phyloP scores from a whole-genome alignment of 495 filamentous ascomycete genomes.

The Corynascus novoguineensis region DNA sequence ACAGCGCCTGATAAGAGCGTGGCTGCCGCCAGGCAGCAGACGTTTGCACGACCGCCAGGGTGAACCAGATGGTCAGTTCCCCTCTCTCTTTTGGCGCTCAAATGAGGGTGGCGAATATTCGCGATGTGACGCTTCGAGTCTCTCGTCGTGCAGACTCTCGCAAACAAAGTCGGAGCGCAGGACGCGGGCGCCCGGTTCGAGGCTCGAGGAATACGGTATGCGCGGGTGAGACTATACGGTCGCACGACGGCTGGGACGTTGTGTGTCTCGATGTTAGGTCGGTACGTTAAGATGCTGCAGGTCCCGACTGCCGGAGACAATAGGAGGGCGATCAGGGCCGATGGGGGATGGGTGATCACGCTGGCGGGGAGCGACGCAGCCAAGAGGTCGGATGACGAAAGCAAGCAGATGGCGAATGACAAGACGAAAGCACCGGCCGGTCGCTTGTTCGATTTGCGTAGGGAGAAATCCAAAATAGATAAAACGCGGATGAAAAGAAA shows the following conservation, averaged over 20 bases:
- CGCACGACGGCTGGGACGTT: not conserved
- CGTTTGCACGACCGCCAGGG: constrained; percentile 14
- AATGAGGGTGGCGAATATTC: not conserved
- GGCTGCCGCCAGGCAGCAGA: constrained; percentile 20
- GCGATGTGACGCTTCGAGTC: not conserved
- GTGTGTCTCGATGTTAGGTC: not conserved
- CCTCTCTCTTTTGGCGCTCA: not conserved
- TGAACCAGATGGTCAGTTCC: not conserved
- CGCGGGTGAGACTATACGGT: not conserved
- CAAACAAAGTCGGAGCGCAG: not conserved
- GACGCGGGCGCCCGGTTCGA: not conserved
- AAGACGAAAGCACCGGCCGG: constrained; percentile 12
- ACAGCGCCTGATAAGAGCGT: constrained; percentile 18
- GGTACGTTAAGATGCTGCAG: constrained; percentile 5
- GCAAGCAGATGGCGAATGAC: constrained; percentile 6
- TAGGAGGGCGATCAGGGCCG: not conserved
- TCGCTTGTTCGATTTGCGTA: constrained; percentile 10
- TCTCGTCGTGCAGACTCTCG: not conserved
- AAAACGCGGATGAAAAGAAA: not conserved
- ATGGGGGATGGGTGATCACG: constrained; percentile 5
- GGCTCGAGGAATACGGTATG: not conserved
- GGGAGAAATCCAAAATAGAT: not conserved
- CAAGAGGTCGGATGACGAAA: constrained; percentile 5
- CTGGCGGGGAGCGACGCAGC: constrained; percentile 3
- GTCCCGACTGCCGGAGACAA: not conserved